Base-by-base conservation (phyloP, 2,329 filamentous ascomycete species). In the Arthrobotrys musiformis region DNA sequence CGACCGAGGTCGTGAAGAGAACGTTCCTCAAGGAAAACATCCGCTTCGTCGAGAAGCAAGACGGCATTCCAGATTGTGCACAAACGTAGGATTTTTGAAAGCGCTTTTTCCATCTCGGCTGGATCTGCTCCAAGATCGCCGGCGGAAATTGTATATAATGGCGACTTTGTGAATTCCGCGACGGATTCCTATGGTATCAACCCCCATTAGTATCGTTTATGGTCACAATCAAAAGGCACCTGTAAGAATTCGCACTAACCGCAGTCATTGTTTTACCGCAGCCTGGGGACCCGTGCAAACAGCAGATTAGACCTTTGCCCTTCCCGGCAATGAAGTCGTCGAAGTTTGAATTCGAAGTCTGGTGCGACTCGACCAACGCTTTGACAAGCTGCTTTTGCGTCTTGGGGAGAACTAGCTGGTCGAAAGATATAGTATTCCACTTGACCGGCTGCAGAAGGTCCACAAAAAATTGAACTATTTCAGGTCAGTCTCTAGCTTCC, bases 31-130 rank as follows among this genome's bases (percentile, higher is more conserved):
- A 97, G 85, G 84, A 94, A 94, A 2, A 93, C 91, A 80, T 94
- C 92, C 0, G 91, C 93, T 84, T 97, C 93, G 80, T 97, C 93
- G 0, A 97, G 88, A 2, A 97, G 88, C 0, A 97, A 85, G 7
- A 97, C 92, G 0, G 93, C 93, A 26, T 92, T 92, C 93, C 93
- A 97, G 0, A 90, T 89, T 81, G 95, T 92, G 48, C 92, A 93
- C 42, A 96, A 92, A 80, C 95, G 92, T 72, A 97, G 87, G 61
- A 97, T 94, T 82, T 92, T 92, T 81, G 94, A 92, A 7, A 97
- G 85, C 81, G 95, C 91, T 8, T 85, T 86, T 82, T 97, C 93
- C 0, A 97, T 88, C 2, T 82, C 80, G 1, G 82, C 82, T 0
- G 86, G 82, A 17, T 81, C 74, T 6, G 80, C 81, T 2, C 83